Evolutionary conservation across 495 filamentous ascomycete species (phyloP), one percentile per base, ranked within the genome.

Genomic region (Xylaria longipes): DNA sequence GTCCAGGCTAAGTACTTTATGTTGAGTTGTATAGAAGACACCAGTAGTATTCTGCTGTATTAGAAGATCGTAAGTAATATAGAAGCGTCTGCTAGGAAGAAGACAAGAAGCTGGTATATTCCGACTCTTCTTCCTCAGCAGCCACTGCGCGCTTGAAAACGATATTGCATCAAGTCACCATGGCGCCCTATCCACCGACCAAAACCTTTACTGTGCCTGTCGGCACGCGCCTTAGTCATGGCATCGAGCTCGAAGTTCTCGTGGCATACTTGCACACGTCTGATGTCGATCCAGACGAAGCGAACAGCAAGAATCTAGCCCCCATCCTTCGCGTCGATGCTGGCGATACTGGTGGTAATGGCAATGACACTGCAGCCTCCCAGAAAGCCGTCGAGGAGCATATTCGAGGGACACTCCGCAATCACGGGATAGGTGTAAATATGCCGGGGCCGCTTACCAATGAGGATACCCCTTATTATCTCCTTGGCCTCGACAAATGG

Each of bases 191-290:
- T 66, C 69, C 31, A 45, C 25, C 52, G 64, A 69, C 17, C 65
- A 48, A 37, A 48, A 52, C 52, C 73, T 69, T 63, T 65, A 60
- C 69, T 33, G 60, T 72, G 71, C 37, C 78, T 71, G 14, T 76
- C 72, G 68, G 46, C n/a, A 64, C 58, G n/a, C 68, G 58, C 5
- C 46, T 70, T 14, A 64, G 45, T 29, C 35, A 64, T 14, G 77
- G 80, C 5, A 67, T 81, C 27, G 80, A 82, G 65, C 56, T 81
- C 2, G 79, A 82, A 66, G 77, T 78, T 12, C 63, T 75, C 2
- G 48, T 81, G 0, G 79, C 76, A 6, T 74, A 65, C 35, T n/a
- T 78, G 4, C 45, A 68, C 17, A 46, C 2, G 25, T 41, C 17
- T 14, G 62, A 45, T n/a, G 31, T 35, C 5, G 74, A 74, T 48